Evolutionary conservation across 306 rosid species (phyloP).

Genomic region (Cicer chorassanicum): DNA sequence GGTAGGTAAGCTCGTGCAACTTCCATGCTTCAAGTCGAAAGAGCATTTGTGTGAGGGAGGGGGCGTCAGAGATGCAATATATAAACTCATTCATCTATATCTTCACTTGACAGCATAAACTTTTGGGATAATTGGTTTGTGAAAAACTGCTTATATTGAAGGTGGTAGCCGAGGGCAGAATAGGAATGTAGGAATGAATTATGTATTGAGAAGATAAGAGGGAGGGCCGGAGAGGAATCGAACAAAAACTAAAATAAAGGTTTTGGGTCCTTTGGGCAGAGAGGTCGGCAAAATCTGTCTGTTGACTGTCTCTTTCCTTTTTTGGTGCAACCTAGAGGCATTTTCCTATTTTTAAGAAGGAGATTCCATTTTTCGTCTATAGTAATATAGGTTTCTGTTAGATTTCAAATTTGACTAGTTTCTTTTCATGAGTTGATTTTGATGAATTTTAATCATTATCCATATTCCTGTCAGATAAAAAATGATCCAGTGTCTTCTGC

Average conservation of each 20-base stretch:
- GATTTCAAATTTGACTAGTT: constrained; percentile 10
- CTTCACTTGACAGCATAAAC: not conserved
- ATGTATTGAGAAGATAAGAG: not conserved
- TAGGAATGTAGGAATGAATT: constrained; percentile 11
- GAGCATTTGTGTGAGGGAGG: not conserved
- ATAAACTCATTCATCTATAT: not conserved
- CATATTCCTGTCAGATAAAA: not conserved
- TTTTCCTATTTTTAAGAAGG: not conserved
- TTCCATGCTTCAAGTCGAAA: constrained; percentile 8
- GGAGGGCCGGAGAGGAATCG: not conserved
- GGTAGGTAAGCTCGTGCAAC: not conserved
- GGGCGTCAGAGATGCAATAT: not conserved
- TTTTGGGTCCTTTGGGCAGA: not conserved
- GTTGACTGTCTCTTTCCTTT: not conserved
- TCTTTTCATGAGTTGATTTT: constrained; percentile 14
- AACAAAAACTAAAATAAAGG: not conserved
- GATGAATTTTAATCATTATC: constrained; percentile 3
- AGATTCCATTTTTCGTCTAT: not conserved
- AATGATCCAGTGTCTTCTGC: not conserved
- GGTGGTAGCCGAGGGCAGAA: not conserved
- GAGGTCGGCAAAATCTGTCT: not conserved
- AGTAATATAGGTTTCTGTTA: not conserved
- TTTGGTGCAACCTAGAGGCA: not conserved
- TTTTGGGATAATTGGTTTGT: not conserved
- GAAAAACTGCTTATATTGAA: not conserved